These are phyloP conservation scores for Podosphaera leucotricha DNA, from an alignment of 2,329 filamentous ascomycete species.

Conservation along the genomic window DNA sequence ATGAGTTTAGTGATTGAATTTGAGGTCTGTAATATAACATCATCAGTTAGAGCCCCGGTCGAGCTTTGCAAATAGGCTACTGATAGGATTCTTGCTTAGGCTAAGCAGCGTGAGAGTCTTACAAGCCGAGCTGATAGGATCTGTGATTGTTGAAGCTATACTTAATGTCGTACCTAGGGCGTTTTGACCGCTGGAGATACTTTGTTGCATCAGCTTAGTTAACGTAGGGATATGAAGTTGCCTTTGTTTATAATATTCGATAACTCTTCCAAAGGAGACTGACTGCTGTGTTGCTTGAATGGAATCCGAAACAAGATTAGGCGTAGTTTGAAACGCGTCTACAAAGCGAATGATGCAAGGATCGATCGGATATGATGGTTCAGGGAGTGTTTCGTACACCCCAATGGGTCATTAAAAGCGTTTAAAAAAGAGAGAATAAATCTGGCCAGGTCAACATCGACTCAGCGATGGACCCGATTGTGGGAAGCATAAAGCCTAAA, in stretches of 20 bases:
- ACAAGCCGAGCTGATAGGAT: constrained; percentile 1
- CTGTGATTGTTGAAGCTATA: not conserved
- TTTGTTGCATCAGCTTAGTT: not conserved
- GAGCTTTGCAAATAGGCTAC: not conserved
- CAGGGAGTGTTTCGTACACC: not conserved
- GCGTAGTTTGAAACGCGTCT: not conserved
- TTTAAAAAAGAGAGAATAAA: not conserved
- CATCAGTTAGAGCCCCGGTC: not conserved
- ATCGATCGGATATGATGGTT: not conserved
- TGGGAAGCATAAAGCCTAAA: too few relatives aligned
- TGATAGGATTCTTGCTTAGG: not conserved
- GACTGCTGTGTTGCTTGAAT: not conserved
- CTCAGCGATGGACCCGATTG: not conserved
- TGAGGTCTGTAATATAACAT: constrained; percentile 6
- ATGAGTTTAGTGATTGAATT: constrained; percentile 5
- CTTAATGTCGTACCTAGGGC: not conserved
- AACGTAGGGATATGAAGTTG: not conserved
- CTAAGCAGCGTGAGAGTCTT: constrained; percentile 4
- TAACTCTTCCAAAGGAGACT: too few relatives aligned
- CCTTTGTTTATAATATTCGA: not conserved
- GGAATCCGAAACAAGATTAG: not conserved
- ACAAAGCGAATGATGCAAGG: not conserved
- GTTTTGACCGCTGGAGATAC: not conserved
- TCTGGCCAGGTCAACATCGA: not conserved
- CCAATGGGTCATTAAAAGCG: not conserved